Conservation (phyloP, 305 asterid species). For the Fraxinus platypoda region DNA sequence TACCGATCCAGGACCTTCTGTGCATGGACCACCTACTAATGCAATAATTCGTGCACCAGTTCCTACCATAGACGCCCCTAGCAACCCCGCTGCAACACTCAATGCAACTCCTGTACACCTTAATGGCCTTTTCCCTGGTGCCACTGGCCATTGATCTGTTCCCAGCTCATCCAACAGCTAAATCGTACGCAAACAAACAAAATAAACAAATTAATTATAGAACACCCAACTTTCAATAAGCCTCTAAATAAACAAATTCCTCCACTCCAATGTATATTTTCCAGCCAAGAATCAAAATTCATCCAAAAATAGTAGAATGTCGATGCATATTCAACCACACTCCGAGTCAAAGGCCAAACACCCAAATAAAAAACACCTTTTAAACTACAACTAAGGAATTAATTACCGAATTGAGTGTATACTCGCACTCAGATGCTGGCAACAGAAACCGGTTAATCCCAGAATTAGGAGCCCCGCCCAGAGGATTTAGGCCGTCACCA, state of each 20-base stretch:
- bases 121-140: conserved; percentile 74
- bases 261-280: not conserved
- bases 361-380: not conserved
- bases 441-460: conserved; percentile 74
- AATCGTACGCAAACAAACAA: conserved; percentile 17
- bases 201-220: not conserved
- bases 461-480: conserved; percentile 37
- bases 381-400: not conserved
- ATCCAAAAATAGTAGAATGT: not conserved
- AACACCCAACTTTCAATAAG: conserved; percentile 2
- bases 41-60: conserved; percentile 85
- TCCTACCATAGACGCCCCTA: conserved; percentile 78
- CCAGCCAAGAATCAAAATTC: not conserved
- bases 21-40: conserved; percentile 97
- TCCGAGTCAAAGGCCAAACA: not conserved
- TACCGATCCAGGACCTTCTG: conserved; percentile 99
- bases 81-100: conserved; percentile 90
- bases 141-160: conserved; percentile 81
- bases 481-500: conserved; percentile 57
- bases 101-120: conserved; percentile 96
- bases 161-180: conserved; percentile 91
- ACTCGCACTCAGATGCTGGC: conserved; percentile 91
- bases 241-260: conserved; percentile 10
- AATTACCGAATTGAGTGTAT: conserved; percentile 68
- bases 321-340: not conserved